Conservation (phyloP, 2,329 filamentous ascomycete genomes). For the Fusarium austroafricanum region DNA sequence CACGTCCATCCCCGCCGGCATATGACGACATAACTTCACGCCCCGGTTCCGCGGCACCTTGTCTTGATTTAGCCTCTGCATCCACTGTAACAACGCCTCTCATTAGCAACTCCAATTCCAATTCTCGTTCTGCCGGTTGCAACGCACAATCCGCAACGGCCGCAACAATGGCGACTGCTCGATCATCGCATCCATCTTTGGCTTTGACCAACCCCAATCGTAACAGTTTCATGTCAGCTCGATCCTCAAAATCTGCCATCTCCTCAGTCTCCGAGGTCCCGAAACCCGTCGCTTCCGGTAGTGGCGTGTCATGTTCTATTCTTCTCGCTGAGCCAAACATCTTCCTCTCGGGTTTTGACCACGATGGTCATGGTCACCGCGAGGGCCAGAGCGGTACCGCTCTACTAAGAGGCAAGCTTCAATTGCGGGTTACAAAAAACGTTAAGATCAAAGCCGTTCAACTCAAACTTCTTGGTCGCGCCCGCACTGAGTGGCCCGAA, state of each 20-base stretch:
- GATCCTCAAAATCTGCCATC: slow-evolving; percentile 63
- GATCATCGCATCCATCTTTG: slow-evolving; percentile 36
- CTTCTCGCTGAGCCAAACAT: slow-evolving; percentile 82
- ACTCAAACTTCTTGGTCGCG: slow-evolving; percentile 85
- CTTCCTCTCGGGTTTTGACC: slow-evolving; percentile 83
- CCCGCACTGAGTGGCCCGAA: slow-evolving; percentile 95
- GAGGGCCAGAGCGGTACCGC: slow-evolving; percentile 77
- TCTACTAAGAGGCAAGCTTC: slow-evolving; percentile 85
- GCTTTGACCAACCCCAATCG: slow-evolving; percentile 52
- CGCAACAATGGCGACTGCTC: slow-evolving; percentile 41
- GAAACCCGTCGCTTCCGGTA: slow-evolving; percentile 84
- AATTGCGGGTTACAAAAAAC: slow-evolving; percentile 85
- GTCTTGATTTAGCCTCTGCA: slow-evolving; percentile 39
- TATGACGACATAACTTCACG: slow-evolving; percentile 47
- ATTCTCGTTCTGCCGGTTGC: slow-evolving; percentile 27
- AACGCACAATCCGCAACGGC: slow-evolving; percentile 29
- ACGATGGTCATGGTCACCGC: slow-evolving; percentile 65
- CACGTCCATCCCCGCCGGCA: slow-evolving; percentile 43
- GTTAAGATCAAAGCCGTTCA: slow-evolving; percentile 93
- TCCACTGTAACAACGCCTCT: slow-evolving; percentile 36
- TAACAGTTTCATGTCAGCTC: slow-evolving; percentile 63
- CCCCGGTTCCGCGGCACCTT: slow-evolving; percentile 40
- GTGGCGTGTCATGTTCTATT: slow-evolving; percentile 79
- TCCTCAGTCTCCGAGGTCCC: slow-evolving; percentile 66
- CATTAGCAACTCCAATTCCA: slow-evolving; percentile 17